These are phyloP conservation scores for Polytrichum formosum DNA, from an alignment of 225 moss, liverwort and hornwort species.

Conservation along the genomic window DNA sequence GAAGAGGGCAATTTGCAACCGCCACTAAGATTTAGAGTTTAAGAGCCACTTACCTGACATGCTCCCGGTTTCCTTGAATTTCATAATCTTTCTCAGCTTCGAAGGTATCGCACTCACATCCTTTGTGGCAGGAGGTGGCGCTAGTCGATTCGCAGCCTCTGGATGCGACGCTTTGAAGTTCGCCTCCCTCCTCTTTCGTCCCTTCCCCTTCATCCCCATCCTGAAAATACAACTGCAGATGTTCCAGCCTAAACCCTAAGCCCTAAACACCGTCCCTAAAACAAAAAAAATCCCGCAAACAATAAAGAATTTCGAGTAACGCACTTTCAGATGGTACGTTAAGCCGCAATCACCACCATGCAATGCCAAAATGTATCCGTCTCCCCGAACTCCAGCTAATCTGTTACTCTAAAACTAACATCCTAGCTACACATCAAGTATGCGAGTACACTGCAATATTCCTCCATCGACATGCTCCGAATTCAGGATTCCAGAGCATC, in stretches of 20 bases:
- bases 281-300: too few relatives aligned
- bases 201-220: constrained; percentile 56
- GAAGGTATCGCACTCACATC: constrained; percentile 74
- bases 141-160: constrained; percentile 39
- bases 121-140: constrained; percentile 64
- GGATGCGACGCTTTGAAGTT: constrained; percentile 70
- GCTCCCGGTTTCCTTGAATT: constrained; percentile 34
- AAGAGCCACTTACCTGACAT: constrained; percentile 13
- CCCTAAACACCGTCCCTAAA: background rate
- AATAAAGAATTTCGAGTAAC: too few relatives aligned
- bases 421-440: too few relatives aligned
- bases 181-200: constrained; percentile 56
- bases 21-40: background rate
- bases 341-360: too few relatives aligned
- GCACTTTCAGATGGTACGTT: too few relatives aligned
- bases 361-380: too few relatives aligned
- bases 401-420: too few relatives aligned
- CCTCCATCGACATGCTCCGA: too few relatives aligned
- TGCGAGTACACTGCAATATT: too few relatives aligned
- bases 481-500: too few relatives aligned
- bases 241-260: background rate
- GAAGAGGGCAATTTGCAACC: background rate
- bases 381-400: too few relatives aligned
- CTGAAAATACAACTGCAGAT: constrained; percentile 2
- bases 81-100: constrained; percentile 77